These are phyloP conservation scores for Leccinum broughii DNA, from an alignment of 768 basidiomycete genomes.

Conservation along the genomic window DNA sequence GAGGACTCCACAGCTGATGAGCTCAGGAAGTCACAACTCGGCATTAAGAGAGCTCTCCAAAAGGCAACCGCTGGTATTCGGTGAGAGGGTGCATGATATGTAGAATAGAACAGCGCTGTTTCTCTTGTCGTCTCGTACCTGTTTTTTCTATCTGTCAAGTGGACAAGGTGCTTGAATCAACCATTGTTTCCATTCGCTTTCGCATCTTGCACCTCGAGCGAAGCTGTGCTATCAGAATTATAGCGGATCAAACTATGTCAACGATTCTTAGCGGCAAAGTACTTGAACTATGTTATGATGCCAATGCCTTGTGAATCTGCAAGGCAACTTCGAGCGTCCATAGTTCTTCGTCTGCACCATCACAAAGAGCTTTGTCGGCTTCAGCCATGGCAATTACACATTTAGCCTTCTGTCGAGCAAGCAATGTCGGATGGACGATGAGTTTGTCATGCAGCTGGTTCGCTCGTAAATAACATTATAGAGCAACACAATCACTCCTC, in stretches of 20 bases:
- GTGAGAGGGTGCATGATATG: conserved; percentile 38
- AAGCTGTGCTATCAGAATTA: background rate
- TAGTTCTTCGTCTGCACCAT: conserved; percentile 96
- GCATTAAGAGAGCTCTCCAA: conserved; percentile 95
- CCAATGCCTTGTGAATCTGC: conserved; percentile 64
- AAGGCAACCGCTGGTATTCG: conserved; percentile 93
- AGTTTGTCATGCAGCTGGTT: conserved; percentile 87
- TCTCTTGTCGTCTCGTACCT: conserved; percentile 17
- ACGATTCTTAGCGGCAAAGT: background rate
- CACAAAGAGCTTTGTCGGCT: conserved; percentile 93
- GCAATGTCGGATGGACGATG: conserved; percentile 77
- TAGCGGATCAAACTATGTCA: background rate
- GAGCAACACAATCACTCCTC: conserved; percentile 19
- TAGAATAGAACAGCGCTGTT: conserved; percentile 20
- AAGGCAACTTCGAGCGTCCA: conserved; percentile 92
- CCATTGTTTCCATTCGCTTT: conserved; percentile 8
- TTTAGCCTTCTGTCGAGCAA: conserved; percentile 74
- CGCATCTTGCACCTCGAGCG: background rate
- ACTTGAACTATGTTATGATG: conserved; percentile 13
- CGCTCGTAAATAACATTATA: conserved; percentile 8
- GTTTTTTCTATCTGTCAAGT: conserved; percentile 13
- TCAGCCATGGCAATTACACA: conserved; percentile 88
- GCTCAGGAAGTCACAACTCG: conserved; percentile 92
- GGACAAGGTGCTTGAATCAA: conserved; percentile 20
- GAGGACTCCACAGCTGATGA: conserved; percentile 94